Conservation (phyloP, 306 rosid species). For the Dryas drummondii region DNA sequence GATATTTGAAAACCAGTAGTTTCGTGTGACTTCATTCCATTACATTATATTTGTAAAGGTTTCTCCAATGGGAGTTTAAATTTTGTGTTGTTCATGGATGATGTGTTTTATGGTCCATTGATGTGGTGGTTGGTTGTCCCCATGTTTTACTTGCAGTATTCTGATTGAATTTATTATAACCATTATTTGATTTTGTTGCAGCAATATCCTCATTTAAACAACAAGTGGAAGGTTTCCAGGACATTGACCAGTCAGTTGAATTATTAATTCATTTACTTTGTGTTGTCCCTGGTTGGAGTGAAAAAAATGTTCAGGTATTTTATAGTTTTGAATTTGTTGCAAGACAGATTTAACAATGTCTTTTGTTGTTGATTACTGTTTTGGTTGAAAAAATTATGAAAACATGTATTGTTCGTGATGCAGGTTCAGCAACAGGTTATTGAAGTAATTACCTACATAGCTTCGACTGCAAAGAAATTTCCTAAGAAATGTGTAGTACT, state of each 20-base stretch:
- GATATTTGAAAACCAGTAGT: not conserved
- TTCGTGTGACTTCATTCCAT: not conserved
- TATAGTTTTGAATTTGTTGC: slow-evolving; percentile 18
- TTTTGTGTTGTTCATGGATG: not conserved
- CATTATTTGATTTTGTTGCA: slow-evolving; percentile 41
- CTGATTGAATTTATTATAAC: not conserved
- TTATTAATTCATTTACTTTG: slow-evolving; percentile 81
- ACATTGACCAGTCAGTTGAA: slow-evolving; percentile 66
- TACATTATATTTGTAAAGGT: not conserved
- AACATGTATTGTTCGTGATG: slow-evolving; percentile 29
- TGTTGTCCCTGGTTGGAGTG: slow-evolving; percentile 94
- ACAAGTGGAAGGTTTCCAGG: slow-evolving; percentile 77
- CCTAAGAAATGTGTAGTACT: slow-evolving; percentile 95
- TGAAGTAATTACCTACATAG: slow-evolving; percentile 71
- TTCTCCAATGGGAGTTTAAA: not conserved
- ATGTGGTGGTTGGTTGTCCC: not conserved
- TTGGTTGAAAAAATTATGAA: slow-evolving; percentile 3
- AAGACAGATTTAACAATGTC: not conserved
- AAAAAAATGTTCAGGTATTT: slow-evolving; percentile 96
- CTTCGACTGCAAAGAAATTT: slow-evolving; percentile 68
- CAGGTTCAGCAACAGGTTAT: slow-evolving; percentile 99
- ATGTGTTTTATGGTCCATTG: not conserved
- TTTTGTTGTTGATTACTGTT: slow-evolving; percentile 13
- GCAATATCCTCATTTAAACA: slow-evolving; percentile 83
- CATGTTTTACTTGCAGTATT: not conserved